Evolutionary conservation across 257 asterid species (phyloP).

Genomic region (Plantago elongata): DNA sequence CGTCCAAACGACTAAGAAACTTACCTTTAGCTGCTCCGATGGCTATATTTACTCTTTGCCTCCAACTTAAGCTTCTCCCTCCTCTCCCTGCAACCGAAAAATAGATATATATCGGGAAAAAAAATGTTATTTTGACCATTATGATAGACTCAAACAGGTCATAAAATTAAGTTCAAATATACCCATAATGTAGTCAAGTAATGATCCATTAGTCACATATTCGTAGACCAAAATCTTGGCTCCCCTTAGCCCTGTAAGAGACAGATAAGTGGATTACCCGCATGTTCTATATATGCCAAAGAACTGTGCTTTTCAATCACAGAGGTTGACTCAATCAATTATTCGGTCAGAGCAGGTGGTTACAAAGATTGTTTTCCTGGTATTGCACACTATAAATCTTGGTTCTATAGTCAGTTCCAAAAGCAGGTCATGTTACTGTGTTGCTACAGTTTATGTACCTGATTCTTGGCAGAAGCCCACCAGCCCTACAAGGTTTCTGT

Average conservation of each 20-base stretch:
- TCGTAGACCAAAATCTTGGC: conserved; percentile 63
- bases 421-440: background rate
- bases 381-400: too few species aligned
- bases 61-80: conserved; percentile 68
- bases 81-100: conserved; percentile 39
- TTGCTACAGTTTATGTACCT: conserved; percentile 25
- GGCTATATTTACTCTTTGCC: conserved; percentile 67
- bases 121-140: background rate
- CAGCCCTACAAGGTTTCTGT: conserved; percentile 55
- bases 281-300: background rate
- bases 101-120: background rate
- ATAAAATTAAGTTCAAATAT: conserved; percentile 2
- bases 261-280: background rate
- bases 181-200: conserved; percentile 70
- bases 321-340: background rate
- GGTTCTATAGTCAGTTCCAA: too few species aligned
- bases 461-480: conserved; percentile 69
- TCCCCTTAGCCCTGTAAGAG: conserved; percentile 41
- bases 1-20: background rate
- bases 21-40: conserved; percentile 80
- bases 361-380: too few species aligned
- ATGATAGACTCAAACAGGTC: background rate
- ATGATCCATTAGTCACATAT: conserved; percentile 68
- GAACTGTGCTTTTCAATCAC: background rate
- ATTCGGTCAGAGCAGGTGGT: too few species aligned